Percentiles rank a stretch among this genome's conserved stretches.
Evolutionary conservation across 768 basidiomycete species (phyloP).

Genomic region (Saitozyma sp.): DNA sequence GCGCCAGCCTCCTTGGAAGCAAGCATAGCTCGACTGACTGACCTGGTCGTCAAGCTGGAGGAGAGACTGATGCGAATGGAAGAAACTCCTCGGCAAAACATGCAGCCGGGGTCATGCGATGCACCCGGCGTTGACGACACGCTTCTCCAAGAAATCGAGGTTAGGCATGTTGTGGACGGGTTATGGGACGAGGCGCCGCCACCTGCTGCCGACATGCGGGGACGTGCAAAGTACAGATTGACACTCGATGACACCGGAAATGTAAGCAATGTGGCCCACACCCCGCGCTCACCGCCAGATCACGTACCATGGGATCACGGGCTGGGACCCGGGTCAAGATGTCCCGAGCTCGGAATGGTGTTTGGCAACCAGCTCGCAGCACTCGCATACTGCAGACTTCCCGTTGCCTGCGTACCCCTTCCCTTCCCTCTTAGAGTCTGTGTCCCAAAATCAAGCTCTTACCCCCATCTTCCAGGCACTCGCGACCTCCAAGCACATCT

Average conservation of each 20-base stretch:
- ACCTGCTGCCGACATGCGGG: neutral
- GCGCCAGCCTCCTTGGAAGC: neutral
- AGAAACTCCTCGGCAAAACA: neutral
- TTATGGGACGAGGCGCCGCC: neutral
- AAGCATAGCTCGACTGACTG: neutral
- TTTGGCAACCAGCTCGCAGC: conserved; percentile 3
- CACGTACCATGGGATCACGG: too few species aligned
- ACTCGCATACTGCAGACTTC: neutral
- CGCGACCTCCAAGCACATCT: conserved; percentile 19
- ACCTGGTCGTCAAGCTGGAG: conserved; percentile 1
- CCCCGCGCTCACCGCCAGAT: too few species aligned
- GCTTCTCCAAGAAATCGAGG: too few species aligned
- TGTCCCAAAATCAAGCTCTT: conserved; percentile 6
- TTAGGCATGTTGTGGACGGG: too few species aligned
- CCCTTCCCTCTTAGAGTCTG: neutral
- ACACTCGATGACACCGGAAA: conserved; percentile 14
- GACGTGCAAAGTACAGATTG: conserved; percentile 7
- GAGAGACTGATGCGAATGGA: neutral
- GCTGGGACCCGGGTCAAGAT: too few species aligned
- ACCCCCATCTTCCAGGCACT: conserved; percentile 18
- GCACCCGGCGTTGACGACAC: too few species aligned
- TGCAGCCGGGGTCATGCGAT: neutral
- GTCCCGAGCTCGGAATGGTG: neutral
- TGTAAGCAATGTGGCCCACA: conserved; percentile 1
- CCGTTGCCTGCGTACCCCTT: neutral